Evolutionary conservation across 2,329 filamentous ascomycete genomes (phyloP), one percentile per base, ranked within the genome.

Genomic region (Gnomoniopsis sp.): DNA sequence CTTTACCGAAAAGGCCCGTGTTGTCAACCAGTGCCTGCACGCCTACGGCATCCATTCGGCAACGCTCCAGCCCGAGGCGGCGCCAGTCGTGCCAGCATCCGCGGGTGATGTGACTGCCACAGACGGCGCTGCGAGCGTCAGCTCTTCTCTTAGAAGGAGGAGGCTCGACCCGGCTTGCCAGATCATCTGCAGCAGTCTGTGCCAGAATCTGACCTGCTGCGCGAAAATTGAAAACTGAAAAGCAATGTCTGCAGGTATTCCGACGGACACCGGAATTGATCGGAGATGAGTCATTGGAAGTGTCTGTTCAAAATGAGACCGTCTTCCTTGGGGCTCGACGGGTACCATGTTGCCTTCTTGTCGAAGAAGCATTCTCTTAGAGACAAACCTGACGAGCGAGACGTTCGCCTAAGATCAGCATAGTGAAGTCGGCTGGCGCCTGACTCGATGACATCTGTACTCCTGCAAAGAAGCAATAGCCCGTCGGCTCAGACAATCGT

Each of bases 31-130:
- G 68, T 91, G 88, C 68, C 78, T 92, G 43, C 87, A 89, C 66
- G 86, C 83, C 2, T 90, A 90, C 66, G 89, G 88, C 6, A 85
- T 92, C 61, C 87, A 91, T 69, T 88, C 86, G 14, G 79, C 78
- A 3, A 91, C 89, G 1, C 68, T 93, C 34, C 88, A 91, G 71
- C 88, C 88, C 0, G 88, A 90, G 68, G 64, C 80, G 17, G 68
- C 68, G 41, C 55, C 54, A 46, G 53, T 19, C 47, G 55, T 44
- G 57, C 53, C 33, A 41, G 55, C 55, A 60, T 10, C 50, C 30
- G 34, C 44, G 51, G 43, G 38, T 30, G 14, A 50, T 47, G 22
- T 46, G 12, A 17, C 48, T 50, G 36, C 50, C 36, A 57, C 59
- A 58, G 26, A 57, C 47, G 47, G 60, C 53, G 12, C 41, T 4